Base-by-base conservation (phyloP, 192 early-diverging fungal genomes). In the Entophlyctis luteolus region DNA sequence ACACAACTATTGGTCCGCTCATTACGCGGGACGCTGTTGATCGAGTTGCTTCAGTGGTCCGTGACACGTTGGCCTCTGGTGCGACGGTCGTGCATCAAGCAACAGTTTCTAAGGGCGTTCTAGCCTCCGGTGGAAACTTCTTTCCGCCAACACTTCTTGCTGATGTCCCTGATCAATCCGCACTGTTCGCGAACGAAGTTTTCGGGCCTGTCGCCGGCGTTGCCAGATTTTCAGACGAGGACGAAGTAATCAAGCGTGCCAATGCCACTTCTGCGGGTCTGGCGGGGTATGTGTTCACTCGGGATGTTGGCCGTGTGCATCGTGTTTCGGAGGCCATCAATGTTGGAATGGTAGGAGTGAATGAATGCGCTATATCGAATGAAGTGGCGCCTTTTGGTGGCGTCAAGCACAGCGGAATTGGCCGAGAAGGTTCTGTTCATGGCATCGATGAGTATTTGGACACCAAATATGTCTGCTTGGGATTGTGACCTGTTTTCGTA, bases 151-250 rank as follows among this genome's bases (percentile, higher is more conserved):
- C 94, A 1, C 81, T 96, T 22, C 67, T 96, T 14, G 76, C 77
- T 1, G 79, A 83, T n/a, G 86, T 91, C 71, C 80, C 76, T 4
- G 77, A 82, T 33, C 77, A 82, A 29, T 91, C 92, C 87, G 65
- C 65, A 14, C 84, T 95, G 50, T 70, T 84, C 28, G 75, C 68
- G 20, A 90, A 93, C 71, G 95, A 97, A 73, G 90, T 88, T 3
- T 97, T 97, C 84, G 95, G 95, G 5, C 94, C 95, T 4, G 81
- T 97, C 27, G 90, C 89, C 31, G 86, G 81, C 12, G 75, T 98
- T 31, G 88, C 84, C 72, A 77, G 62, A 16, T 97, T 97, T 71
- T 63, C 84, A 0, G 84, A 83, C 16, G 92, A 94, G 57, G 87
- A 90, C 0, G 76, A 81, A 66, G 91, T 92, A 2, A 34, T 95